Percentiles rank a stretch among this genome's conserved stretches.
Conservation (phyloP, 441 rosid genomes). For the Gossypium davidsonii region DNA sequence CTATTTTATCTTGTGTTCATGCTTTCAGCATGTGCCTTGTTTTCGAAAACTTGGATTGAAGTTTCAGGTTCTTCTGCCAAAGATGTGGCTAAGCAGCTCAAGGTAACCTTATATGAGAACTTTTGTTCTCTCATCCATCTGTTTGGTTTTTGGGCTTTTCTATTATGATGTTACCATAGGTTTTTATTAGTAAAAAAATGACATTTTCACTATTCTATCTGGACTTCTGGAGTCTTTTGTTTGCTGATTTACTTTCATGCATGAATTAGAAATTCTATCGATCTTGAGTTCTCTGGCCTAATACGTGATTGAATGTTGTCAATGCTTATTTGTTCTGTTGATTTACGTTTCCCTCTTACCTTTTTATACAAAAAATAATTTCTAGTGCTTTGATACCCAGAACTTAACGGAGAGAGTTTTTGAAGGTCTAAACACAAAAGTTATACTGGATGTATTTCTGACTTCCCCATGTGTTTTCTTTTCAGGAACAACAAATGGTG, state of each 20-base stretch:
- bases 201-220: not conserved
- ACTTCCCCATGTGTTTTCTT: not conserved
- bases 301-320: not conserved
- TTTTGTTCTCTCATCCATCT: not conserved
- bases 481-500: slow-evolving; percentile 50
- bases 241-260: not conserved
- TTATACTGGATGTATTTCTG: not conserved
- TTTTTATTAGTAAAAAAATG: not conserved
- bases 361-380: not conserved
- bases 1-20: slow-evolving; percentile 59
- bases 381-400: not conserved
- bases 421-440: not conserved
- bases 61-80: slow-evolving; percentile 46
- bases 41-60: slow-evolving; percentile 65
- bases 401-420: not conserved
- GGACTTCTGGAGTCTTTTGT: not conserved
- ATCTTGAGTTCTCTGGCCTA: not conserved
- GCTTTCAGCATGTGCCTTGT: slow-evolving; percentile 70
- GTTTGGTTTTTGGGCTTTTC: not conserved
- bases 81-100: slow-evolving; percentile 63
- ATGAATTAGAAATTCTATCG: not conserved
- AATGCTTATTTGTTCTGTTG: not conserved
- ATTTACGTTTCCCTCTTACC: not conserved
- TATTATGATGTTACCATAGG: not conserved
- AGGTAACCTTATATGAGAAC: slow-evolving; percentile 26